Conservation (phyloP, 352 stramenopile genomes). For the Pythium aphanidermatum region DNA sequence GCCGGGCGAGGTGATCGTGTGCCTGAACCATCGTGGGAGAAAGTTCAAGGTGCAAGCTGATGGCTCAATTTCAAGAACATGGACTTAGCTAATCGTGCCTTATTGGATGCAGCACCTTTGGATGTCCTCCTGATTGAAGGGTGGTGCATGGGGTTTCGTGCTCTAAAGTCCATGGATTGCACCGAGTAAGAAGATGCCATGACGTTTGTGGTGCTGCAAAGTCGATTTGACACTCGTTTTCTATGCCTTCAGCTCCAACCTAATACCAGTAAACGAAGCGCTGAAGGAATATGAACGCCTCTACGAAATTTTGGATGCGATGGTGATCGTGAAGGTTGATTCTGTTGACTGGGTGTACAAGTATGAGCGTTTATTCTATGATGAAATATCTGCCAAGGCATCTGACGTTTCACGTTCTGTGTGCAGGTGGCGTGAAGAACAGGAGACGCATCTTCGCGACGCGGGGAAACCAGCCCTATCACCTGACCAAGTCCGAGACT, state of each 20-base stretch:
- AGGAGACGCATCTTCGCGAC: constrained; percentile 55
- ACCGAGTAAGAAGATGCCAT: constrained; percentile 5
- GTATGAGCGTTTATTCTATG: constrained; percentile 29
- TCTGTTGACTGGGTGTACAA: constrained; percentile 78
- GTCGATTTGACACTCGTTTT: background rate
- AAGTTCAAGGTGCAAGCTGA: constrained; percentile 34
- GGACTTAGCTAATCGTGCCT: background rate
- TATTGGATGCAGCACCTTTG: constrained; percentile 39
- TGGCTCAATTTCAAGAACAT: constrained; percentile 1
- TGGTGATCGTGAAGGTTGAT: constrained; percentile 72
- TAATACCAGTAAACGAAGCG: constrained; percentile 61
- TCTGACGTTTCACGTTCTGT: background rate
- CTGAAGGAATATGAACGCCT: constrained; percentile 55
- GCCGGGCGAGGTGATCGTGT: constrained; percentile 68
- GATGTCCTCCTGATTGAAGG: constrained; percentile 82
- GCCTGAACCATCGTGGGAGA: constrained; percentile 44
- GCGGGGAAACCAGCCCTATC: constrained; percentile 60
- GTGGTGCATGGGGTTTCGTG: constrained; percentile 82
- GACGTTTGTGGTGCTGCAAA: background rate
- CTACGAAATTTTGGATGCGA: constrained; percentile 56
- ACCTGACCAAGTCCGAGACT: constrained; percentile 62
- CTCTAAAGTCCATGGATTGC: constrained; percentile 26
- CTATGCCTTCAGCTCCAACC: constrained; percentile 27
- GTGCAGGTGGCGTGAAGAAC: constrained; percentile 74
- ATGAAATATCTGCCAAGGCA: too few relatives aligned